A percentile compares a stretch with the other conserved stretches of the same genome.
Evolutionary conservation across 306 rosid species (phyloP).

Genomic region (Datisca glomerata): DNA sequence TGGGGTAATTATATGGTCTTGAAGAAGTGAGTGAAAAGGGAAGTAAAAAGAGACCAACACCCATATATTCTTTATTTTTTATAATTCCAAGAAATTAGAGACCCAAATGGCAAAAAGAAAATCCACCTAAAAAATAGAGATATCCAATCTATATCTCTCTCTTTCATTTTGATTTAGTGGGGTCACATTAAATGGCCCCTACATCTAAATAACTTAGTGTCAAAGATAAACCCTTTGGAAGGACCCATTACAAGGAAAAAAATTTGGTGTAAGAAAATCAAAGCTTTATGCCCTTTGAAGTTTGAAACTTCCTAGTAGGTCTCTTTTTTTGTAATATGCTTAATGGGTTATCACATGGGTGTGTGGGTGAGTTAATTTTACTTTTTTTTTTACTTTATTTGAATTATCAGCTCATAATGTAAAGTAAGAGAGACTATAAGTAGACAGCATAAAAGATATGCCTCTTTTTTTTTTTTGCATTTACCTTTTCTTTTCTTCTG

Average conservation of each 20-base stretch:
- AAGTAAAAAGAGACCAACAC: slow-evolving; percentile 31
- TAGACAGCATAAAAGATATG: slow-evolving; percentile 25
- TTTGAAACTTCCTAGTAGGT: slow-evolving; percentile 34
- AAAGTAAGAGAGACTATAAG: slow-evolving; percentile 15
- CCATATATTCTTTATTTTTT: too few species aligned
- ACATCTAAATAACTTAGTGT: slow-evolving; percentile 37
- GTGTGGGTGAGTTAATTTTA: slow-evolving; percentile 4
- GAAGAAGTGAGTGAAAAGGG: slow-evolving; percentile 30
- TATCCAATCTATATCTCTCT: slow-evolving; percentile 33
- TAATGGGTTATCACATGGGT: slow-evolving; percentile 28
- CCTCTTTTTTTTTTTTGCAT: slow-evolving; percentile 21
- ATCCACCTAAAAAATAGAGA: slow-evolving; percentile 24
- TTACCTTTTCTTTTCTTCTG: slow-evolving; percentile 14
- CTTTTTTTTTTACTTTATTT: slow-evolving; percentile 35
- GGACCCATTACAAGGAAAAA: slow-evolving; percentile 40
- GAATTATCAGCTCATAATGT: slow-evolving; percentile 29
- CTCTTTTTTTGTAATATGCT: slow-evolving; percentile 7
- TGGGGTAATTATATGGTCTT: slow-evolving; percentile 43
- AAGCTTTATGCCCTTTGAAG: slow-evolving; percentile 12
- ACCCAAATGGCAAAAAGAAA: slow-evolving; percentile 12
- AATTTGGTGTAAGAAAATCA: slow-evolving; percentile 19
- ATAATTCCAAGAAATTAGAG: slow-evolving; percentile 31
- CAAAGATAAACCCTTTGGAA: slow-evolving; percentile 35
- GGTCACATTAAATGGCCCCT: slow-evolving; percentile 36
- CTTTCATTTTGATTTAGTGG: slow-evolving; percentile 66